Conservation (phyloP, 2,329 filamentous ascomycete species). For the Aspergillus nomiae region DNA sequence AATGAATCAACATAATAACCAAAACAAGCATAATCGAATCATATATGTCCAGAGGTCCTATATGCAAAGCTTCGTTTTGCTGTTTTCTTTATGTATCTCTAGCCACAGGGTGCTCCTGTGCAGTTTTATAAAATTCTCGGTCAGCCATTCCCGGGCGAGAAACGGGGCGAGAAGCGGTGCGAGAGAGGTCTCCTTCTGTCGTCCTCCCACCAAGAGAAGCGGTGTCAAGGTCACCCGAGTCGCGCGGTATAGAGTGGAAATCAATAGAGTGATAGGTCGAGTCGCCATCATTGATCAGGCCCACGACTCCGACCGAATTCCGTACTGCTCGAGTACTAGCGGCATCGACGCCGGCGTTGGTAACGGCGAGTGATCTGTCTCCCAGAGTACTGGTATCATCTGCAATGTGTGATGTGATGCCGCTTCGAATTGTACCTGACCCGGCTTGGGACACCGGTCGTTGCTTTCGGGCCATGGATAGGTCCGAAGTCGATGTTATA, state of each 20-base stretch:
- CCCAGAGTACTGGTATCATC: slow-evolving; percentile 33
- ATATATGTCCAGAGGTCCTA: neutral
- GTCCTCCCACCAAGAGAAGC: slow-evolving; percentile 3
- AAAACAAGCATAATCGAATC: neutral
- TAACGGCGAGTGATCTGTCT: slow-evolving; percentile 25
- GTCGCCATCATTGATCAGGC: slow-evolving; percentile 18
- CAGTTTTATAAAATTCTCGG: slow-evolving; percentile 33
- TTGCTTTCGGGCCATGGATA: slow-evolving; percentile 20
- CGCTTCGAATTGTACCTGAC: slow-evolving; percentile 32
- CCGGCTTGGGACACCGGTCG: slow-evolving; percentile 27
- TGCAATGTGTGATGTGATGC: slow-evolving; percentile 27
- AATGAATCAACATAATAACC: neutral
- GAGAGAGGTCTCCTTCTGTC: slow-evolving; percentile 10
- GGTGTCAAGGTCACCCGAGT: slow-evolving; percentile 16
- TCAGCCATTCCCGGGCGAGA: slow-evolving; percentile 31
- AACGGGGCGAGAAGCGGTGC: slow-evolving; percentile 19
- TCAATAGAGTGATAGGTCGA: slow-evolving; percentile 28
- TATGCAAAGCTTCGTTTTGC: neutral
- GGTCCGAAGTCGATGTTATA: slow-evolving; percentile 26
- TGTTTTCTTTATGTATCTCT: neutral
- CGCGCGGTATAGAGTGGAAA: slow-evolving; percentile 21
- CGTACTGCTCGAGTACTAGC: slow-evolving; percentile 35
- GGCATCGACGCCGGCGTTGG: slow-evolving; percentile 21
- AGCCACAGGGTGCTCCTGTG: slow-evolving; percentile 20
- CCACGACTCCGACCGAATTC: slow-evolving; percentile 31